These are phyloP conservation scores for Herpetomonas tarakana DNA, from an alignment of 208 protist genomes.

Conservation along the genomic window DNA sequence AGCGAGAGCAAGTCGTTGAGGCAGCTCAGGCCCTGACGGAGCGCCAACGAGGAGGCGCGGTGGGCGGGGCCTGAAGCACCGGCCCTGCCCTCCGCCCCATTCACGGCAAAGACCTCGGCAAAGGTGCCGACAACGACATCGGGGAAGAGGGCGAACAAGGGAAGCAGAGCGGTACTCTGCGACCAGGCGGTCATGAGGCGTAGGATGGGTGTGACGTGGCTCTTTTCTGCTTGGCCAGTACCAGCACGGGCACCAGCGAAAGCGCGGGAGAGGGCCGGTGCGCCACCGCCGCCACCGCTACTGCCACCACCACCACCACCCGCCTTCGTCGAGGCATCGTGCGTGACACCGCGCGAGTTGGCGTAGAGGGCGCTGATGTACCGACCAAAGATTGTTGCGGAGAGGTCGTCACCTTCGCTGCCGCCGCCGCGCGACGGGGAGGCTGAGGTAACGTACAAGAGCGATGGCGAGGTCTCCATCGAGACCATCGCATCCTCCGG, in stretches of 20 bases:
- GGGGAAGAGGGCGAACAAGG: slow-evolving; percentile 53
- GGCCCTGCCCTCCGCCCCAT: not conserved
- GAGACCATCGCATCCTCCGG: slow-evolving; percentile 56
- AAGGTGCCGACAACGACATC: slow-evolving; percentile 52
- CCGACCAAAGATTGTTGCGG: slow-evolving; percentile 28
- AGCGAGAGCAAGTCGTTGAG: slow-evolving; percentile 60
- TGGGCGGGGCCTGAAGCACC: slow-evolving; percentile 14
- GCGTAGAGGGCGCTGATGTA: slow-evolving; percentile 28
- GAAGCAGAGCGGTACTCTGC: slow-evolving; percentile 37
- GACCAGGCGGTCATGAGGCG: slow-evolving; percentile 70
- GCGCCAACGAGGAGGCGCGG: slow-evolving; percentile 27
- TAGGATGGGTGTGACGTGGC: slow-evolving; percentile 57
- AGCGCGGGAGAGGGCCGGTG: not conserved
- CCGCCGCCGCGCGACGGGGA: not conserved
- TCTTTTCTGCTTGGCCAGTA: slow-evolving; percentile 16
- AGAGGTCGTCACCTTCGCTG: slow-evolving; percentile 2
- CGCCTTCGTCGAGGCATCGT: not conserved
- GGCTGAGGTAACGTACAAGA: slow-evolving; percentile 11
- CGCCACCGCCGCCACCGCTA: slow-evolving; percentile 6
- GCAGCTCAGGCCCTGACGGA: slow-evolving; percentile 71
- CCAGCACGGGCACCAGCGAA: not conserved
- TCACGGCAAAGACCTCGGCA: slow-evolving; percentile 67
- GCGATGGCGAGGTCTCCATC: slow-evolving; percentile 9
- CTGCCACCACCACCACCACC: slow-evolving; percentile 1
- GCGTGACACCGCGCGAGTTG: slow-evolving; percentile 28